Evolutionary conservation across 345 rosid genomes (phyloP).

Genomic region (Lepidium aucheri): DNA sequence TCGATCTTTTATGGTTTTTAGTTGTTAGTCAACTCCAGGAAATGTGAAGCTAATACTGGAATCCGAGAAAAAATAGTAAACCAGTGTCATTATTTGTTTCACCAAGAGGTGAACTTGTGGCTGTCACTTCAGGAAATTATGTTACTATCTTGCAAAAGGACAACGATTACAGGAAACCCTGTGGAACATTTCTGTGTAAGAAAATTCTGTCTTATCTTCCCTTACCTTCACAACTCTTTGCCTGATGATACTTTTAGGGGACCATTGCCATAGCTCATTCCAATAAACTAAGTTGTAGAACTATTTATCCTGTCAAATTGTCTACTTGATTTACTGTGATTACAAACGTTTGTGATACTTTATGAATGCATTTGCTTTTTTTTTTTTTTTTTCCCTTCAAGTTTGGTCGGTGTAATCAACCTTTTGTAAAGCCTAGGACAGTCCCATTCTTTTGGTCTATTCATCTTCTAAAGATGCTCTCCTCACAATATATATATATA

Average conservation of each 20-base stretch:
- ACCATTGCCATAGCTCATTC: neutral
- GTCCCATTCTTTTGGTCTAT: neutral
- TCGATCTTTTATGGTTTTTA: conserved; percentile 21
- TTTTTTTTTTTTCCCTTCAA: too few relatives aligned
- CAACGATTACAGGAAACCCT: conserved; percentile 64
- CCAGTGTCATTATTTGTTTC: conserved; percentile 57
- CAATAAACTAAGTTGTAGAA: neutral
- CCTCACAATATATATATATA: too few relatives aligned
- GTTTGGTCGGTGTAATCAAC: too few relatives aligned
- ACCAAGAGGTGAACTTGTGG: conserved; percentile 64
- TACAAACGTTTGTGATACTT: too few relatives aligned
- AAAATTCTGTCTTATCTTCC: neutral
- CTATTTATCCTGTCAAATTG: too few relatives aligned
- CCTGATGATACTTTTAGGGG: neutral
- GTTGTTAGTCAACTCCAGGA: conserved; percentile 60
- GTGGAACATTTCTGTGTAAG: conserved; percentile 61
- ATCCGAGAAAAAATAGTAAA: conserved; percentile 34
- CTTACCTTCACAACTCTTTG: neutral
- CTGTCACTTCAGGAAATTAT: conserved; percentile 69
- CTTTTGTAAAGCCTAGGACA: neutral
- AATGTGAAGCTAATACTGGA: conserved; percentile 49
- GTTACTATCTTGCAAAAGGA: conserved; percentile 63
- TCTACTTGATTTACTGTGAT: too few relatives aligned
- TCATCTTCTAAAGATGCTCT: neutral
- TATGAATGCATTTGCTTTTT: too few relatives aligned